Conservation (phyloP, 1,139 yeast genomes). For the Wickerhamomyces sp. region DNA sequence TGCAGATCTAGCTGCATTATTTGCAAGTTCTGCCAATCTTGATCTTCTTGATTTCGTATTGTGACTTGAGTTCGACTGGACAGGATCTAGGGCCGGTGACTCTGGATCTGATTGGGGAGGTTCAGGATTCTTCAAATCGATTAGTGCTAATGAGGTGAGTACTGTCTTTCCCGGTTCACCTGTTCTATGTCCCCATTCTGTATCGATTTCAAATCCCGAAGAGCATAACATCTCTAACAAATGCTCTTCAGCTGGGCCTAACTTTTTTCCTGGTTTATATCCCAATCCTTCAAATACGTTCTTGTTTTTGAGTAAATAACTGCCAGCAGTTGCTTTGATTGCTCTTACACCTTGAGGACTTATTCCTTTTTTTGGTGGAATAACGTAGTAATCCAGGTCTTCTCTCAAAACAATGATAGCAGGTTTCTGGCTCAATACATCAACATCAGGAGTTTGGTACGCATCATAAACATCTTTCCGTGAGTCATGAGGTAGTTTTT, state of each 20-base stretch:
- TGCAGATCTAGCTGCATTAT: slow-evolving; percentile 41
- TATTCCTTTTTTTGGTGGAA: slow-evolving; percentile 61
- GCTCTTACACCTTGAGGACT: slow-evolving; percentile 41
- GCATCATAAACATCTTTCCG: slow-evolving; percentile 30
- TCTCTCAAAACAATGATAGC: slow-evolving; percentile 91
- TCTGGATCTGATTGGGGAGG: slow-evolving; percentile 26
- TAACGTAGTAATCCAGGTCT: slow-evolving; percentile 89
- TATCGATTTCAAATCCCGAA: slow-evolving; percentile 70
- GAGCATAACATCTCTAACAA: slow-evolving; percentile 91
- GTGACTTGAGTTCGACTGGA: slow-evolving; percentile 31
- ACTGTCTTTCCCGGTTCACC: slow-evolving; percentile 86
- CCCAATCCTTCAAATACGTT: slow-evolving; percentile 74
- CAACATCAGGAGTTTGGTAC: slow-evolving; percentile 37
- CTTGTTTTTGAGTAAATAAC: slow-evolving; percentile 49
- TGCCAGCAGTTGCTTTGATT: slow-evolving; percentile 69
- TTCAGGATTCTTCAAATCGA: slow-evolving; percentile 47
- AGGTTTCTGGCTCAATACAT: slow-evolving; percentile 73
- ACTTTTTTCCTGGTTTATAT: slow-evolving; percentile 36
- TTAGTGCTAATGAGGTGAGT: slow-evolving; percentile 78
- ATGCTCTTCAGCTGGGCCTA: slow-evolving; percentile 95
- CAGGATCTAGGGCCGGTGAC: slow-evolving; percentile 47
- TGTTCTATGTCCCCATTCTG: slow-evolving; percentile 84
- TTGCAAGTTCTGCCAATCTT: slow-evolving; percentile 43
- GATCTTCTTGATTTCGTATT: slow-evolving; percentile 36
- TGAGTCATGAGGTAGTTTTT: slow-evolving; percentile 31